phyloP scores from a whole-genome alignment of 768 basidiomycete genomes.

The Calvatia gigantea region DNA sequence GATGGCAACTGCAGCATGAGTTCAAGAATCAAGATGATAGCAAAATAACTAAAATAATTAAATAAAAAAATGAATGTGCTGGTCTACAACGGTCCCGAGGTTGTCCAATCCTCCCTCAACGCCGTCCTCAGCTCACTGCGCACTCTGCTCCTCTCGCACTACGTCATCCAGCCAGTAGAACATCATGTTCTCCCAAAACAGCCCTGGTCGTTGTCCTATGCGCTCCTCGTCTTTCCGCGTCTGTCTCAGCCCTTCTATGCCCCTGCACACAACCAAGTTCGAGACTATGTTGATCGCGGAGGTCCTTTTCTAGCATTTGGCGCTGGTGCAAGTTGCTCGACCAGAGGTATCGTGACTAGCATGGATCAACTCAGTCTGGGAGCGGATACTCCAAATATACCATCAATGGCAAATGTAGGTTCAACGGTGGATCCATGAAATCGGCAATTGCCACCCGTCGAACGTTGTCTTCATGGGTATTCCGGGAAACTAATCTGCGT shows the following conservation, averaged over 20 bases:
- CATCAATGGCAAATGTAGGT: too few species aligned
- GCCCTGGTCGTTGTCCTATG: conserved; percentile 15
- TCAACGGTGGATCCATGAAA: too few species aligned
- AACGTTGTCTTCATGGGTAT: too few species aligned
- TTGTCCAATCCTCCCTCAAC: conserved; percentile 13
- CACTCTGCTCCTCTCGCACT: conserved; percentile 11
- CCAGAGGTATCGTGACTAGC: background rate
- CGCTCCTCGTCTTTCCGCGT: conserved; percentile 16
- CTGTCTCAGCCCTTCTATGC: background rate
- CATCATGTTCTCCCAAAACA: conserved; percentile 13
- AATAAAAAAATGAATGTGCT: conserved; percentile 15
- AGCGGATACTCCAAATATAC: background rate
- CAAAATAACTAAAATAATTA: background rate
- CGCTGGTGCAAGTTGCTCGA: conserved; percentile 9
- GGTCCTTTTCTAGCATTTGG: conserved; percentile 14
- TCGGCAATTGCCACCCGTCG: too few species aligned
- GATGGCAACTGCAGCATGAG: background rate
- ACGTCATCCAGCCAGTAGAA: conserved; percentile 13
- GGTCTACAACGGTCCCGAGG: conserved; percentile 18
- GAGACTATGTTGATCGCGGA: conserved; percentile 15
- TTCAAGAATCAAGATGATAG: background rate
- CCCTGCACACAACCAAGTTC: background rate
- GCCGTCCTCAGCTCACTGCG: conserved; percentile 13
- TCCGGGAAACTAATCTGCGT: too few species aligned
- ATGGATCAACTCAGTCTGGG: conserved; percentile 3